Evolutionary conservation across 441 rosid species (phyloP), one percentile per base, ranked within the genome.

Genomic region (Populus hybrid): DNA sequence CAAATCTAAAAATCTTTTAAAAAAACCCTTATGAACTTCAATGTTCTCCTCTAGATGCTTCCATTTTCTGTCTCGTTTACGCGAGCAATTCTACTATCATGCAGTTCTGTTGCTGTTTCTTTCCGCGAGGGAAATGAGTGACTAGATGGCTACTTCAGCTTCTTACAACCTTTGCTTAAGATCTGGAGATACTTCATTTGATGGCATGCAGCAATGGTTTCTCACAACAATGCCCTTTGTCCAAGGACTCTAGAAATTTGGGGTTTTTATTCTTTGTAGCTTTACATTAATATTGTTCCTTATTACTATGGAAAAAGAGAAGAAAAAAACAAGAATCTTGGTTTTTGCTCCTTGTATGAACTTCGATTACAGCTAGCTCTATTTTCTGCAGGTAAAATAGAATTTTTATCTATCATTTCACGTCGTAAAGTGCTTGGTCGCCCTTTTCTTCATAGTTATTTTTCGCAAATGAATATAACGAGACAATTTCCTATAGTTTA

Each of bases 61-160:
- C 57, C 57, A 46, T 46, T 46, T 46, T 63, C 67, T 63, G 26
- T 63, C 67, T n/a, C 12, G 12, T 21, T 26, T 21, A 64, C 0
- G 16, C 1, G 16, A 64, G 10, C 30, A 23, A 24, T 9, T 1
- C 30, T 36, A 2, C 12, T n/a, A 21, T 20, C 36, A 1, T 75
- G 75, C 79, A 77, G 79, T 64, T 63, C 5, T 70, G 75, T 40
- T 70, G 79, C 75, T 38, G 79, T 63, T 59, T 59, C 28, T 77
- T 61, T 70, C 65, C 32, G 32, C 70, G 3, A 35, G 61, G 70
- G 75, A 30, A 30, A 6, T 40, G 24, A 54, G 59, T 54, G 46
- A 68, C 7, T 4, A 4, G 46, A 4, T 66, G 14, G 12, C 21
- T 28, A 28, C 63, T 59, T 73, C n/a, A 11, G 23, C 74, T 50